Conservation (phyloP, 257 asterid genomes). For the Solanum sitiens region DNA sequence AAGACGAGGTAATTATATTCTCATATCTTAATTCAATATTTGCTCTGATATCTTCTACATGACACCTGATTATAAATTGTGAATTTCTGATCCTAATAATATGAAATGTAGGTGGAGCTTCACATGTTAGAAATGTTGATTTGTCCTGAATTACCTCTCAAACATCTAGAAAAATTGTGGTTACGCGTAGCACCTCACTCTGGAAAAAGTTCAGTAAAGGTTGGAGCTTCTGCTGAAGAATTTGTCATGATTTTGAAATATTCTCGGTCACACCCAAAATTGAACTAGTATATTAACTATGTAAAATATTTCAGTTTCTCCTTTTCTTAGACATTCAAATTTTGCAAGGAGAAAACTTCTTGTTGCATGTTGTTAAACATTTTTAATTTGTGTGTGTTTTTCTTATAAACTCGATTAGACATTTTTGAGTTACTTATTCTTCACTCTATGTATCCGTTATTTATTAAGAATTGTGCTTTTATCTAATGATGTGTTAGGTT, state of each 20-base stretch:
- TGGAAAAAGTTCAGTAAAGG: not conserved
- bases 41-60: not conserved
- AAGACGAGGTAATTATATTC: slow-evolving; percentile 3
- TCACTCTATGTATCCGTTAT: not conserved
- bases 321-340: not conserved
- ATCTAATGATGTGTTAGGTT: not conserved
- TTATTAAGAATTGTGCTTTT: not conserved
- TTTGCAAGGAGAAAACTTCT: not conserved
- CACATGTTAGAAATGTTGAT: not conserved
- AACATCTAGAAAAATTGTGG: not conserved
- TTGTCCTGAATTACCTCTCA: not conserved
- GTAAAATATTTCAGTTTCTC: not conserved
- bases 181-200: not conserved
- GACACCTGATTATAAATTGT: not conserved
- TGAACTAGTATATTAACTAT: not conserved
- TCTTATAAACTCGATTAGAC: not conserved
- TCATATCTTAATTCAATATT: not conserved
- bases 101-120: slow-evolving; percentile 10
- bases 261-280: not conserved
- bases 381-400: not conserved
- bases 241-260: slow-evolving; percentile 13
- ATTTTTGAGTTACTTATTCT: not conserved
- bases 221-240: slow-evolving; percentile 7
- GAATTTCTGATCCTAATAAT: not conserved
- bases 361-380: not conserved